These are phyloP conservation scores for Zalaria obscura DNA, from an alignment of 2,329 filamentous ascomycete genomes.

Conservation along the genomic window DNA sequence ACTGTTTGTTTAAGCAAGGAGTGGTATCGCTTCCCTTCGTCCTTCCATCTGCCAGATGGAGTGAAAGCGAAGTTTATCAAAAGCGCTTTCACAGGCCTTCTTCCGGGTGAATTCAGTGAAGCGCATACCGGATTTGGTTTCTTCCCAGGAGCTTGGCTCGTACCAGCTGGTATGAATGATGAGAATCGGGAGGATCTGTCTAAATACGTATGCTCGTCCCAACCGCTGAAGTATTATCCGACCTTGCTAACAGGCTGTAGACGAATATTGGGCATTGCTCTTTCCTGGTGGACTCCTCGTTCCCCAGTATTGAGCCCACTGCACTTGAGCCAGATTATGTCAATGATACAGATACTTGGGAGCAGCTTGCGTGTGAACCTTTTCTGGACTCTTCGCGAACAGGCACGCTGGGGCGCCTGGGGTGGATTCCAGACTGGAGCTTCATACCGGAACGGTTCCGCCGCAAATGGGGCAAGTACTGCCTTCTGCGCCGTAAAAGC, in stretches of 20 bases:
- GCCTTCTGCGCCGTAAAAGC: constrained; percentile 52
- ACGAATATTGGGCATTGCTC: constrained; percentile 58
- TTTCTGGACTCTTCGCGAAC: constrained; percentile 75
- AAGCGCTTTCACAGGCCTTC: constrained; percentile 74
- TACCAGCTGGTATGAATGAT: constrained; percentile 80
- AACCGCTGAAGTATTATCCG: neutral
- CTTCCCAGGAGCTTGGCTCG: constrained; percentile 72
- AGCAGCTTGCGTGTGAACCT: constrained; percentile 55
- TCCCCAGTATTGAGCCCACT: constrained; percentile 46
- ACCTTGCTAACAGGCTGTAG: constrained; percentile 18
- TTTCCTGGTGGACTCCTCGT: constrained; percentile 80
- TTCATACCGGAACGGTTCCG: constrained; percentile 55
- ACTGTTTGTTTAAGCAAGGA: constrained; percentile 86
- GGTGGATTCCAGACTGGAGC: constrained; percentile 66
- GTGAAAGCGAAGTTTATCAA: constrained; percentile 82
- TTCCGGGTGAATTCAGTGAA: constrained; percentile 83
- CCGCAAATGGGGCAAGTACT: constrained; percentile 80
- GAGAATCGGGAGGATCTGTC: constrained; percentile 70
- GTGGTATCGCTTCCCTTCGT: constrained; percentile 95
- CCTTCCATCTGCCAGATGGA: constrained; percentile 73
- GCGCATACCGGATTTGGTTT: constrained; percentile 54
- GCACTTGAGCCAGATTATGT: constrained; percentile 69
- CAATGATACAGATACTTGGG: constrained; percentile 61
- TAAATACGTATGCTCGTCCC: constrained; percentile 55
- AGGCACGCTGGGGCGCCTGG: constrained; percentile 54